These are phyloP conservation scores for Zea luxurians DNA, from an alignment of 176 grass and related monocot species.

Conservation along the genomic window DNA sequence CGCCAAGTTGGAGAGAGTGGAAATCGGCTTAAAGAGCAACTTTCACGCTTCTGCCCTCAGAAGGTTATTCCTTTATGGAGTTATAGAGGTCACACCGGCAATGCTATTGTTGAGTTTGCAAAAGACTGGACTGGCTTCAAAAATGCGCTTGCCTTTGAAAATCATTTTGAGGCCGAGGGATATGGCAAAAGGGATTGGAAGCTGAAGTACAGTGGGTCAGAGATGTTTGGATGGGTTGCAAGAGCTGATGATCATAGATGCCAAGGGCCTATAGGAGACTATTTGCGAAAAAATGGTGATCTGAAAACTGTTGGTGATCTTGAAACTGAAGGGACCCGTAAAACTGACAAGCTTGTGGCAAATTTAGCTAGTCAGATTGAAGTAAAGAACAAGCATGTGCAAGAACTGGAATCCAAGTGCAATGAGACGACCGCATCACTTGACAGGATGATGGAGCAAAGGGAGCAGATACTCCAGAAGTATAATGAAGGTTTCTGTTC, in stretches of 20 bases:
- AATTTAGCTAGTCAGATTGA: slow-evolving; percentile 52
- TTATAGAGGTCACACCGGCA: slow-evolving; percentile 58
- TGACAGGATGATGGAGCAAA: slow-evolving; percentile 61
- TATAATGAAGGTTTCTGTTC: slow-evolving; percentile 48
- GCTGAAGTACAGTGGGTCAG: slow-evolving; percentile 25
- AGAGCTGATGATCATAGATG: slow-evolving; percentile 50
- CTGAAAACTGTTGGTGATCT: slow-evolving; percentile 58
- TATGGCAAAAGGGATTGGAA: slow-evolving; percentile 51
- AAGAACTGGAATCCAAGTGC: slow-evolving; percentile 48
- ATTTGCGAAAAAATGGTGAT: slow-evolving; percentile 56
- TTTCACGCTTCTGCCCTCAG: slow-evolving; percentile 16
- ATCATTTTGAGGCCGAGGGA: slow-evolving; percentile 47
- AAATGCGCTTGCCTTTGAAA: slow-evolving; percentile 54
- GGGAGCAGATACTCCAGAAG: slow-evolving; percentile 40
- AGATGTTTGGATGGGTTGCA: slow-evolving; percentile 60
- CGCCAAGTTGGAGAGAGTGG: slow-evolving; percentile 50
- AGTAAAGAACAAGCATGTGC: slow-evolving; percentile 44
- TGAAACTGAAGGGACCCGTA: slow-evolving; percentile 41
- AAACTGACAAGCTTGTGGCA: slow-evolving; percentile 54
- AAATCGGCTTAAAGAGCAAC: slow-evolving; percentile 36
- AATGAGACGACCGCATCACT: slow-evolving; percentile 50
- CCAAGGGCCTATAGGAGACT: slow-evolving; percentile 44
- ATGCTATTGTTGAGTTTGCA: slow-evolving; percentile 52
- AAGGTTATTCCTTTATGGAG: slow-evolving; percentile 60
- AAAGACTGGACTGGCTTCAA: slow-evolving; percentile 63